Percentiles rank a stretch among this genome's conserved stretches.
phyloP scores from a whole-genome alignment of 176 grass and related monocot genomes.

The Oryza meyeriana region DNA sequence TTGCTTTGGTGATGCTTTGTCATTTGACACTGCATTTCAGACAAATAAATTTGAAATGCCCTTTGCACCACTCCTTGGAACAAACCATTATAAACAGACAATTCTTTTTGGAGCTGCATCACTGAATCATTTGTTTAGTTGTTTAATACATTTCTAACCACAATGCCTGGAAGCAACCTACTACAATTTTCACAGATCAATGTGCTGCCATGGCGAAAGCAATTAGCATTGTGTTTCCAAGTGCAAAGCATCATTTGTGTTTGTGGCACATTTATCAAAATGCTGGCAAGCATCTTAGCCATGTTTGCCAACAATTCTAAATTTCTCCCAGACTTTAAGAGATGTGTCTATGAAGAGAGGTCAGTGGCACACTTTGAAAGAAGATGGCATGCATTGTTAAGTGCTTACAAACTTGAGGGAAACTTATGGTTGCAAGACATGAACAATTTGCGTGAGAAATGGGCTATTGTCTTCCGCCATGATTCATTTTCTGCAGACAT shows the following conservation, averaged over 20 bases:
- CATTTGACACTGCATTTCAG: constrained; percentile 50
- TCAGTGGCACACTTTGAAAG: neutral
- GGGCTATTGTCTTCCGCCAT: too few relatives aligned
- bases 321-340: constrained; percentile 22
- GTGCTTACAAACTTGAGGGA: too few relatives aligned
- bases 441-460: too few relatives aligned
- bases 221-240: constrained; percentile 24
- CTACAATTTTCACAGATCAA: constrained; percentile 40
- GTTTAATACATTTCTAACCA: constrained; percentile 37
- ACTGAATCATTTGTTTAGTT: constrained; percentile 34
- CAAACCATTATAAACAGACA: constrained; percentile 49
- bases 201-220: too few relatives aligned
- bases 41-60: too few relatives aligned
- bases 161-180: constrained; percentile 43
- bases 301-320: neutral
- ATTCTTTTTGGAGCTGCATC: constrained; percentile 41
- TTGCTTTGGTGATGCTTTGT: constrained; percentile 45
- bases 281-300: constrained; percentile 25
- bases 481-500: too few relatives aligned
- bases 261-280: constrained; percentile 45
- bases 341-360: constrained; percentile 27
- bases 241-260: constrained; percentile 37
- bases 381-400: too few relatives aligned
- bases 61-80: constrained; percentile 37
- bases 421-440: too few relatives aligned